Percentiles rank a stretch among this genome's conserved stretches.
phyloP scores from a whole-genome alignment of 2,329 filamentous ascomycete species.

The Paecilomyces sp. region DNA sequence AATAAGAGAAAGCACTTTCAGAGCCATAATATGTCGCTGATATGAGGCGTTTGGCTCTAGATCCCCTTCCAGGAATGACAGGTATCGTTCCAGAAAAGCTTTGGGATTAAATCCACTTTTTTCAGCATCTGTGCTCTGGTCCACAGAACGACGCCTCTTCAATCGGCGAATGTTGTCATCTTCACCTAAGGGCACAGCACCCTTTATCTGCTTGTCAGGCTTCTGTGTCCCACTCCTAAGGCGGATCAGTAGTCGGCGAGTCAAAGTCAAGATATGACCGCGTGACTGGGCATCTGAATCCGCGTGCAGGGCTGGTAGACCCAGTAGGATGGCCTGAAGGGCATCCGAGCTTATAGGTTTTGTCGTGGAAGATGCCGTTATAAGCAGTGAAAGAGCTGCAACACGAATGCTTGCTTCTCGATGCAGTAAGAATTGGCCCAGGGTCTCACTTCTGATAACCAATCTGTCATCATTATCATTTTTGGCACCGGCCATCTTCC shows the following conservation, averaged over 20 bases:
- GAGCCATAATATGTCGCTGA: constrained; percentile 74
- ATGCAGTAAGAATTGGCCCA: constrained; percentile 34
- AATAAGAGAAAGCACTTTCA: constrained; percentile 64
- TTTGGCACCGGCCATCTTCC: constrained; percentile 10
- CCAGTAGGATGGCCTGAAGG: constrained; percentile 55
- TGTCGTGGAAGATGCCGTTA: constrained; percentile 67
- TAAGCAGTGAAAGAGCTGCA: constrained; percentile 72
- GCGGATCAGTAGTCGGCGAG: constrained; percentile 69
- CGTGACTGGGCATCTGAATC: constrained; percentile 83
- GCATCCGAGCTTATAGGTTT: constrained; percentile 60
- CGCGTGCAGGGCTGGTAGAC: constrained; percentile 66
- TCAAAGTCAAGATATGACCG: constrained; percentile 68
- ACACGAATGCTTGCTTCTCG: constrained; percentile 61
- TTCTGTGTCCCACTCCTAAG: constrained; percentile 57
- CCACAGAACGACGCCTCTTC: neutral
- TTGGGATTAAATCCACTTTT: constrained; percentile 43
- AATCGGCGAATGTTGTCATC: neutral
- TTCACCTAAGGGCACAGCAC: neutral
- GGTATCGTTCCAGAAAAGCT: constrained; percentile 66
- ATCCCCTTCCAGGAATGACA: constrained; percentile 64
- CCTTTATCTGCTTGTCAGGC: constrained; percentile 11
- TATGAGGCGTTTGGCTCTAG: constrained; percentile 78
- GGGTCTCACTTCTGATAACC: constrained; percentile 26
- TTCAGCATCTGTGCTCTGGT: constrained; percentile 23
- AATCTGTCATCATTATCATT: constrained; percentile 12